Percentiles rank a stretch among this genome's conserved stretches.
Evolutionary conservation across 495 filamentous ascomycete genomes (phyloP).

Genomic region (Chaetomidium leptoderma): DNA sequence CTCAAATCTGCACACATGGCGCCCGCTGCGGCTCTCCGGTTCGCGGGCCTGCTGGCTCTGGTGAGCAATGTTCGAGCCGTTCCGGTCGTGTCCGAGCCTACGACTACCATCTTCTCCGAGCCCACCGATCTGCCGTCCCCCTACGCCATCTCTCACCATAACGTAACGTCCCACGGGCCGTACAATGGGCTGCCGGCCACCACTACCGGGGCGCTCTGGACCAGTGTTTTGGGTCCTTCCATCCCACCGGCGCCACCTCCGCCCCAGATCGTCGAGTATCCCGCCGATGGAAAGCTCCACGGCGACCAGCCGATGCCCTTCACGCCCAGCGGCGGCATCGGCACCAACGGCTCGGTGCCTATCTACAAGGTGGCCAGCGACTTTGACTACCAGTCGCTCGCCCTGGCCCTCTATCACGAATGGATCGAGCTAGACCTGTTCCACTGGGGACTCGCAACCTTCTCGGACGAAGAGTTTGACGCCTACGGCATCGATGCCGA

Average conservation of each 20-base stretch:
- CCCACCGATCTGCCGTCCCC: slow-evolving; percentile 23
- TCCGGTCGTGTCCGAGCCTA: slow-evolving; percentile 35
- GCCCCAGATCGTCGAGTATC: slow-evolving; percentile 57
- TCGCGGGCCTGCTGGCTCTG: slow-evolving; percentile 22
- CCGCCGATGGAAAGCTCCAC: slow-evolving; percentile 63
- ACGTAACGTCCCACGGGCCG: slow-evolving; percentile 50
- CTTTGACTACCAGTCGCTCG: slow-evolving; percentile 70
- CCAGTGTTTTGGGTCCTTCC: slow-evolving; percentile 43
- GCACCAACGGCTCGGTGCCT: slow-evolving; percentile 72
- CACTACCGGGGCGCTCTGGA: slow-evolving; percentile 55
- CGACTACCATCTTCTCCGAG: slow-evolving; percentile 33
- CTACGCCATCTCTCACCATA: slow-evolving; percentile 28
- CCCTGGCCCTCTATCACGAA: slow-evolving; percentile 72
- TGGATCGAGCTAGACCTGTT: slow-evolving; percentile 88
- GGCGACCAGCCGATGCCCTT: slow-evolving; percentile 65
- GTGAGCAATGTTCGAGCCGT: slow-evolving; percentile 21
- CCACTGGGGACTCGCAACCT: slow-evolving; percentile 69
- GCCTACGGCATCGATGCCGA: slow-evolving; percentile 61
- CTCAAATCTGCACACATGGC: neutral
- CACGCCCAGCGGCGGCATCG: slow-evolving; percentile 68
- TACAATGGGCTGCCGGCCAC: slow-evolving; percentile 56
- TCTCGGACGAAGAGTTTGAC: slow-evolving; percentile 66
- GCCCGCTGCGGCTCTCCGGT: neutral
- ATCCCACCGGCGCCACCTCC: slow-evolving; percentile 47
- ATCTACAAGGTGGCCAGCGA: slow-evolving; percentile 68